These are phyloP conservation scores for Exutisphaerella laricina DNA, from an alignment of 2,329 filamentous ascomycete genomes.

Conservation along the genomic window DNA sequence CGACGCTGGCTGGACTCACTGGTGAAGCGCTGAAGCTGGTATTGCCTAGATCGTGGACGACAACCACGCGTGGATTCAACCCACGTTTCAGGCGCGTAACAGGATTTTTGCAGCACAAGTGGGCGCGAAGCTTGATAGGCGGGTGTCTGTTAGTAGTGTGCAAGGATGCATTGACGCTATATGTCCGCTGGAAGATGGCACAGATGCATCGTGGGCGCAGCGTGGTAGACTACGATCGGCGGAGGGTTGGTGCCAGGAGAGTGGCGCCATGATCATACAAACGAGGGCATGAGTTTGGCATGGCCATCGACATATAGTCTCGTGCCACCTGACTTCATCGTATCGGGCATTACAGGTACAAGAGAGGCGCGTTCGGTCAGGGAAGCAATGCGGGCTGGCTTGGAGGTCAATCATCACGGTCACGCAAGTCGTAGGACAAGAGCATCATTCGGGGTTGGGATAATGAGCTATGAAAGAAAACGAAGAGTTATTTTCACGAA, in stretches of 20 bases:
- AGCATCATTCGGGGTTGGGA: no score
- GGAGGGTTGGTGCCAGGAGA: conserved; percentile 3
- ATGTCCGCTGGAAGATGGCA: conserved; percentile 50
- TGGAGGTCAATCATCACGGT: no score
- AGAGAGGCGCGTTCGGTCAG: no score
- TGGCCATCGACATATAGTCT: no score
- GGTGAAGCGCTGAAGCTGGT: conserved; percentile 66
- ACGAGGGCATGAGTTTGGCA: no score
- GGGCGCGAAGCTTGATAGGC: conserved; percentile 83
- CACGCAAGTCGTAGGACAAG: no score
- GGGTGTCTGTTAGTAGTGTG: conserved; percentile 84
- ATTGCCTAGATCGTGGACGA: conserved; percentile 64
- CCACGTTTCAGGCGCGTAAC: conserved; percentile 2
- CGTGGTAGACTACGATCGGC: conserved; percentile 38
- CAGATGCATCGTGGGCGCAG: conserved; percentile 42
- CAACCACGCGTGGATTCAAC: conserved; percentile 32
- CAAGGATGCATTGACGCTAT: conserved; percentile 61
- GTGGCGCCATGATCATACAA: neutral
- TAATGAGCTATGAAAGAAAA: no score
- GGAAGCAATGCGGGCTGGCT: no score
- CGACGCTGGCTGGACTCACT: conserved; percentile 69
- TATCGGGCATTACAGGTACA: no score
- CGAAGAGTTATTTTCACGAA: no score
- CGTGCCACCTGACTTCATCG: no score
- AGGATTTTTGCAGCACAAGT: conserved; percentile 67